Evolutionary conservation across 106 monocot genomes (phyloP), one percentile per base, ranked within the genome.

Genomic region (Cymbidium sinense): DNA sequence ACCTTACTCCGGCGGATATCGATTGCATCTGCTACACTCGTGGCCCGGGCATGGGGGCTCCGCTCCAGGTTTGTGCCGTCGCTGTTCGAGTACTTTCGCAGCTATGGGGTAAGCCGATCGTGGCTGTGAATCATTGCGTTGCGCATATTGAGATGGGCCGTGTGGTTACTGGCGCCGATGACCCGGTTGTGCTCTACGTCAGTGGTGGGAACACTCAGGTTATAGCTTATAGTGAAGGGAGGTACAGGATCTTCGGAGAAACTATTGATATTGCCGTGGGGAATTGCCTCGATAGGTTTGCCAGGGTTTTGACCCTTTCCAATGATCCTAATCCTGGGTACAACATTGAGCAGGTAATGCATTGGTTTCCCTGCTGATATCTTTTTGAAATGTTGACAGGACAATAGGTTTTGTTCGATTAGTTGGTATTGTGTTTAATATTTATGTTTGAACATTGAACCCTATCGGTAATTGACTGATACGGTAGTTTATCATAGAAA

Each of bases 31-130:
- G 99, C 92, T 99, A 92, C 91, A 99, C 99, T 75, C 82, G 78
- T 39, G 99, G 99, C 73, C 99, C 99, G 74, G 99, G 99, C 79
- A 99, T 99, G 95, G 99, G 99, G 18, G 99, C 92, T 10, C 95
- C 95, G 8, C 99, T 95, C 74, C 95, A 99, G 92, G 90, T 93
- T 35, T 74, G 84, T n/a, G 99, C 94, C 30, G 77, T 91, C 28
- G 88, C 84, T 10, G 99, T 86, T 4, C 82, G 99, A 44, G 76
- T 86, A 25, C 82, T 99, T 18, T 84, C 92, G 17, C 78, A 52
- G 83, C 78, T 99, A 17, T 99, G 99, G 99, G 70, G 71, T 10
- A 94, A 95, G 83, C 94, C 95, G 20, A 74, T 99, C 65, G 99
- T 99, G 30, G 95, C 84, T 29, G 95, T 99, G 30, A 95, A 99